Conservation (phyloP, 768 basidiomycete species). For the Xerocomellus amylosporus region DNA sequence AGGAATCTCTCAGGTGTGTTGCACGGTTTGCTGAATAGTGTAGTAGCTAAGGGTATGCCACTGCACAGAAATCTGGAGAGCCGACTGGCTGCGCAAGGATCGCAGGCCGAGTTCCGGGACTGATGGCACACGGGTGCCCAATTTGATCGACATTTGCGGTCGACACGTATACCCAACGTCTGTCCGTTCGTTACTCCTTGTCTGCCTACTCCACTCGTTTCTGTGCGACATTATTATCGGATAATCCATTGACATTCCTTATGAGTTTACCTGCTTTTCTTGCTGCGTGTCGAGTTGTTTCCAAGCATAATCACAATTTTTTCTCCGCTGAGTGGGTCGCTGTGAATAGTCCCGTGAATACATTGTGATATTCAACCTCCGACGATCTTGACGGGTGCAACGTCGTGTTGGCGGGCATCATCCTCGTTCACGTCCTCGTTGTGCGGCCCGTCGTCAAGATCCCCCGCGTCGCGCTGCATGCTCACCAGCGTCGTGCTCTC, state of each 20-base stretch:
- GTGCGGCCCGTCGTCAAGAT: slow-evolving; percentile 4
- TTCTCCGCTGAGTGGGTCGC: slow-evolving; percentile 8
- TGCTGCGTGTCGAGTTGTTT: slow-evolving; percentile 22
- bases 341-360: slow-evolving; percentile 12
- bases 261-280: slow-evolving; percentile 31
- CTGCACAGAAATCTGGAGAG: slow-evolving; percentile 76
- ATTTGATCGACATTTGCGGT: slow-evolving; percentile 24
- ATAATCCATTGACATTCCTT: slow-evolving; percentile 40
- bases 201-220: slow-evolving; percentile 35
- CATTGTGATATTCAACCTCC: slow-evolving; percentile 28
- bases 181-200: slow-evolving; percentile 36
- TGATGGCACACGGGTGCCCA: slow-evolving; percentile 35
- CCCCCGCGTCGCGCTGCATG: slow-evolving; percentile 12
- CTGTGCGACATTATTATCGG: slow-evolving; percentile 34
- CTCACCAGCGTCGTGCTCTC: slow-evolving; percentile 1
- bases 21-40: background rate
- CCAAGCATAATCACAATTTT: slow-evolving; percentile 22
- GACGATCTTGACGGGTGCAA: slow-evolving; percentile 18
- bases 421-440: slow-evolving; percentile 7
- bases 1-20: slow-evolving; percentile 82
- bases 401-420: slow-evolving; percentile 6
- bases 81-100: slow-evolving; percentile 85
- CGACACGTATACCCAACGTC: slow-evolving; percentile 35
- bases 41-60: background rate
- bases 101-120: slow-evolving; percentile 74